Base-by-base conservation (phyloP, 352 stramenopile genomes). In the Pythium oligandrum region DNA sequence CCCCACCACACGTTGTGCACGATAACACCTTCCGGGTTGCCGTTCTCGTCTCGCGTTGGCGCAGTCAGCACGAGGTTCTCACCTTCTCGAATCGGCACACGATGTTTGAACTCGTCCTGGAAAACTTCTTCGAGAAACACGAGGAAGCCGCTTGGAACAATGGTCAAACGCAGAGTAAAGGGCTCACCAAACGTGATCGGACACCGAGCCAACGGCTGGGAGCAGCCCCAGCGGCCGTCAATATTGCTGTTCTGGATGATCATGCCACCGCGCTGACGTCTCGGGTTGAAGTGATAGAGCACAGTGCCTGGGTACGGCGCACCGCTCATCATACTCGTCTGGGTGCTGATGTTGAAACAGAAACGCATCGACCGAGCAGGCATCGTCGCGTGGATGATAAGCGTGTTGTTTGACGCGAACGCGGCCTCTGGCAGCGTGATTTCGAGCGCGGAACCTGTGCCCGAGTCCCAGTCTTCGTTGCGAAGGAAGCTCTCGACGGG, bases 241-340 rank as follows among this genome's bases (percentile, higher is more conserved):
- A 90, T 88, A 59, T 88, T 90, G 64, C 79, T 89, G 68, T 90
- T 90, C 59, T 90, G 79, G 42, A 90, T 76, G 35, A 90, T 83
- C 31, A 83, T 70, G 3, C 77, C 78, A 37, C 77, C 77, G 34
- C 75, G 68, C 44, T 83, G 69, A 34, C 79, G 78, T 3, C 82
- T 71, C 12, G 82, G 78, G 42, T 88, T 92, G 53, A 90, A 90
- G 57, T 93, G 83, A 51, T 88, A 90, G 32, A 93, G 57, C 56
- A 90, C 76, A 1, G 83, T 93, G 5, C 80, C 83, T 8, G 80
- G 77, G 53, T 87, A 88, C 40, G 77, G 75, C 26, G 77, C 76
- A 2, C 75, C 80, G 50, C 75, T 86, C 40, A 87, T 63, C 70
- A 88, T 78, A 56, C 72, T 86, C 33, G 73, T 62, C 49, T 89